Evolutionary conservation across 306 rosid genomes (phyloP).

Genomic region (Glycine tomentella): DNA sequence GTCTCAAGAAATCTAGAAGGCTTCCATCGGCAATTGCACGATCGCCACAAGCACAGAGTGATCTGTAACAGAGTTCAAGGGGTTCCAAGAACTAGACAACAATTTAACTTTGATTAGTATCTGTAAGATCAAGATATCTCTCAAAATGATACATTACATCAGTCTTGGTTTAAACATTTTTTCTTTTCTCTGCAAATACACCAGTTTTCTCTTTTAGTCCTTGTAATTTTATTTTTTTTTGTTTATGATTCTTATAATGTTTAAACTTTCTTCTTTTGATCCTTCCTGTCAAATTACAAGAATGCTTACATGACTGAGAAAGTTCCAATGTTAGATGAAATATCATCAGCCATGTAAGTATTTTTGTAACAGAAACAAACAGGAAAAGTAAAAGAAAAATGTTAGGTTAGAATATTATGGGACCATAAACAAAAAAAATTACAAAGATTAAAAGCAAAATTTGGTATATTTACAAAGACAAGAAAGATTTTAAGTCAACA

Average conservation of each 20-base stretch:
- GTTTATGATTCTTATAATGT: neutral
- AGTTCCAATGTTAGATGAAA: neutral
- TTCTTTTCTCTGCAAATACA: neutral
- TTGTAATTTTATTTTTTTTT: neutral
- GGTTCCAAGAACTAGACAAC: slow-evolving; percentile 83
- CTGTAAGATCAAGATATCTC: neutral
- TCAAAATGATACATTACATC: slow-evolving; percentile 63
- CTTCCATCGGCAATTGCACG: slow-evolving; percentile 91
- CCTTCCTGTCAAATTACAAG: neutral
- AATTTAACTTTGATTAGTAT: slow-evolving; percentile 44
- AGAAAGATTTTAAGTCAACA: neutral
- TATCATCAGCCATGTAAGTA: neutral
- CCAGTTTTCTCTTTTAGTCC: neutral
- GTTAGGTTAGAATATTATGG: neutral
- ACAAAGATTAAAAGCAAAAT: neutral
- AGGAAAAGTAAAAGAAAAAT: neutral
- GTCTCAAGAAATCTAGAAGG: slow-evolving; percentile 90
- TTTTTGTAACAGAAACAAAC: neutral
- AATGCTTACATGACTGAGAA: neutral
- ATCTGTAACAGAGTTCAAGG: slow-evolving; percentile 84
- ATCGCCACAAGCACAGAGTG: slow-evolving; percentile 88
- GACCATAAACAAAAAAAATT: neutral
- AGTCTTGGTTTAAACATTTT: neutral
- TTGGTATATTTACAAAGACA: neutral
- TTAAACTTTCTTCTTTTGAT: neutral